phyloP scores from a whole-genome alignment of 495 filamentous ascomycete genomes.

The Xanthoparmelia taractica region DNA sequence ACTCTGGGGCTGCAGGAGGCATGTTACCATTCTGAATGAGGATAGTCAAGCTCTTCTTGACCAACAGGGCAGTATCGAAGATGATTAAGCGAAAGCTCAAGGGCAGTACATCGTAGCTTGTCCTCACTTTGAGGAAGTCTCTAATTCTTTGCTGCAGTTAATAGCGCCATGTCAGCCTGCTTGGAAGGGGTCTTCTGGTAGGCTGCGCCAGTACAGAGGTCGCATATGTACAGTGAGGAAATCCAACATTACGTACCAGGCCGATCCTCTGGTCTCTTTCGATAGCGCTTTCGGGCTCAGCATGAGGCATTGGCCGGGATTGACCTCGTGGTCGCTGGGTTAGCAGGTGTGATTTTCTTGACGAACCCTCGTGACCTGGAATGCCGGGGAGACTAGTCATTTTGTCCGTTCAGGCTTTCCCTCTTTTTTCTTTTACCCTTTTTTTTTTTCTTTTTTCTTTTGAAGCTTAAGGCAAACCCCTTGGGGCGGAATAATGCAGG shows the following conservation, averaged over 20 bases:
- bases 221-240: neutral
- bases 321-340: constrained; percentile 39
- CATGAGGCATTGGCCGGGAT: constrained; percentile 38
- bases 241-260: constrained; percentile 56
- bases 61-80: constrained; percentile 87
- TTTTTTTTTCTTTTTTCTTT: too few relatives aligned
- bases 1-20: neutral
- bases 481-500: neutral
- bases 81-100: constrained; percentile 94
- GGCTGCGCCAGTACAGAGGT: constrained; percentile 9
- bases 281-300: constrained; percentile 60
- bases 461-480: neutral
- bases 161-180: constrained; percentile 7
- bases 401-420: neutral
- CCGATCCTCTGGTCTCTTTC: constrained; percentile 90
- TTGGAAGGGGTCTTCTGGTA: constrained; percentile 10
- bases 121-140: constrained; percentile 93
- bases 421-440: too few relatives aligned
- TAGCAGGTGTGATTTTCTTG: constrained; percentile 81
- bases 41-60: constrained; percentile 95
- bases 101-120: constrained; percentile 97
- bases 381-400: constrained; percentile 23
- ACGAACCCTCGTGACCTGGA: constrained; percentile 49
- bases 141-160: constrained; percentile 68
- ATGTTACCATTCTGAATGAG: constrained; percentile 88